Base-by-base conservation (phyloP, 2,329 filamentous ascomycete species). In the Fusarium sp. region DNA sequence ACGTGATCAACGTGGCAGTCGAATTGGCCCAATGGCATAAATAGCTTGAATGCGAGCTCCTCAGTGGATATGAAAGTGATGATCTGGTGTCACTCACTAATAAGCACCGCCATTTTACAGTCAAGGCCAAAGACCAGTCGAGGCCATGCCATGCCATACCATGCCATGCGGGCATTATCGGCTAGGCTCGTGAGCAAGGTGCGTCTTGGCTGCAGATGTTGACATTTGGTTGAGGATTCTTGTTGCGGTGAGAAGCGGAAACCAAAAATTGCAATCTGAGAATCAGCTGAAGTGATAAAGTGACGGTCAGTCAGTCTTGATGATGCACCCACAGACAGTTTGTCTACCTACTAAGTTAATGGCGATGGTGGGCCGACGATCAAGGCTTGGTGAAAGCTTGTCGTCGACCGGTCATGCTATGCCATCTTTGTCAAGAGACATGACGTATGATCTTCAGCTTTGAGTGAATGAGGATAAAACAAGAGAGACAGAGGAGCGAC, bases 201-300 rank as follows among this genome's bases (percentile, higher is more conserved):
- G 67, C 67, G 63, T 62, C 36, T 60, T 58, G 59, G 68, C 72
- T 74, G 68, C 58, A 74, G 58, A 67, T 62, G 50, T n/a, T 42
- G 39, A 32, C 41, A 24, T 50, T 50, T 42, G 48, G 36, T 51
- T 52, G 38, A 41, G 42, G 34, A 18, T 58, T 45, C 30, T 56
- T 62, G 38, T 74, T 74, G 72, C 72, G 72, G 68, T 72, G 72
- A 75, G 61, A 66, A 45, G 58, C 32, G 28, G 38, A 47, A 48
- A 48, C 30, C 30, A 24, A 58, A n/a, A 34, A 10, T 30, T 28
- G 55, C 47, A 36, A 48, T 11, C 18, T 58, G 55, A 48, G 55
- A 58, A 48, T 48, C n/a, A 48, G 32, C 30, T 57, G 26, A 44
- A 47, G 14, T 39, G 34, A 54, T 54, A 17, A 39, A n/a, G 24